Conservation (phyloP, 2,329 filamentous ascomycete species). For the Neobulgaria alba region DNA sequence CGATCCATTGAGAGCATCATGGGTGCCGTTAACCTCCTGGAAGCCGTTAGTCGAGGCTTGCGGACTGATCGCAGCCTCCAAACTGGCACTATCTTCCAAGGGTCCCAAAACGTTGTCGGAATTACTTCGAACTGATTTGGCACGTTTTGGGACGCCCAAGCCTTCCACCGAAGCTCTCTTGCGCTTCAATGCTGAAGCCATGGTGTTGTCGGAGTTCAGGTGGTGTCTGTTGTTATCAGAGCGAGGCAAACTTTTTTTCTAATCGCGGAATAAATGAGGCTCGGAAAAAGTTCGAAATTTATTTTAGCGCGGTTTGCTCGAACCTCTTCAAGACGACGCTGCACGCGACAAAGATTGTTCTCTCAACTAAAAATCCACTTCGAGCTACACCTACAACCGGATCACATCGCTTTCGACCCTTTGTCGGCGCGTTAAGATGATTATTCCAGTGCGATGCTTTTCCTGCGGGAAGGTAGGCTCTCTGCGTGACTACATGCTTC, state of each 20-base stretch:
- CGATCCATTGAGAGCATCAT: slow-evolving; percentile 9
- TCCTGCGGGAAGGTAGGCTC: slow-evolving; percentile 87
- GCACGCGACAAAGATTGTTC: not conserved
- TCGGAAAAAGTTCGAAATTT: slow-evolving; percentile 9
- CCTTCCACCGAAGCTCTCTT: slow-evolving; percentile 28
- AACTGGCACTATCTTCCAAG: slow-evolving; percentile 12
- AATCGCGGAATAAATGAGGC: too few species aligned
- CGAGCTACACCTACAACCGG: too few species aligned
- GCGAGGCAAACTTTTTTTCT: slow-evolving; percentile 14
- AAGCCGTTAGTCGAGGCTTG: slow-evolving; percentile 5
- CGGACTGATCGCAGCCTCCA: slow-evolving; percentile 24
- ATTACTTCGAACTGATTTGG: slow-evolving; percentile 19
- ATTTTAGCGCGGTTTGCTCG: slow-evolving; percentile 1
- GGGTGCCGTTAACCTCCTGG: slow-evolving; percentile 17
- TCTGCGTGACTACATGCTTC: slow-evolving; percentile 1
- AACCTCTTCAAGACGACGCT: not conserved
- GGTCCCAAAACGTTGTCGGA: slow-evolving; percentile 9
- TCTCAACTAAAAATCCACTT: not conserved
- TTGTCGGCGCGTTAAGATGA: slow-evolving; percentile 58
- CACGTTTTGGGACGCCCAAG: slow-evolving; percentile 23
- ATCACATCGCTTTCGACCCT: too few species aligned
- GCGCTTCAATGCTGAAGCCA: slow-evolving; percentile 30
- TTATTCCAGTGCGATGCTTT: slow-evolving; percentile 97
- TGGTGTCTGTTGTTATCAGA: slow-evolving; percentile 12
- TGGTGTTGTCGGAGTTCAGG: slow-evolving; percentile 26